These are phyloP conservation scores for Alopecurus myosuroides DNA, from an alignment of 176 grass and related monocot species.

Conservation along the genomic window DNA sequence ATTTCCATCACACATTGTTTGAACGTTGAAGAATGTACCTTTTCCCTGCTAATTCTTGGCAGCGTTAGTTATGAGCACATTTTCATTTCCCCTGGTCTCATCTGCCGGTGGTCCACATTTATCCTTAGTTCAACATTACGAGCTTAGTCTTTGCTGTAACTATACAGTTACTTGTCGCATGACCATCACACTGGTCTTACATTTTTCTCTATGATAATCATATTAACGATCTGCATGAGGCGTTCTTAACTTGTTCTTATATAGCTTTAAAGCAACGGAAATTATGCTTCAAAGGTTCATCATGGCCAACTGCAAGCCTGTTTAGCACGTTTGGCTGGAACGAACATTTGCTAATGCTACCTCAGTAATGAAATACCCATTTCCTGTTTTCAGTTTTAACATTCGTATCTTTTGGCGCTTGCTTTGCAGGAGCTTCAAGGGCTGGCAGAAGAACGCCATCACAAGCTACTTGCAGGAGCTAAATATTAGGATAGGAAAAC, in stretches of 20 bases:
- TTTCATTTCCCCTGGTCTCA: not conserved
- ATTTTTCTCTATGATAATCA: not conserved
- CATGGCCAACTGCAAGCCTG: not conserved
- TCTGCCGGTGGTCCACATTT: not conserved
- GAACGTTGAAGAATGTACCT: not conserved
- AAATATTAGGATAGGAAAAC: slow-evolving; percentile 77
- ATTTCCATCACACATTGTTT: not conserved
- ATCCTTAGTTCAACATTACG: not conserved
- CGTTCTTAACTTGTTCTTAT: not conserved
- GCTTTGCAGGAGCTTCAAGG: slow-evolving; percentile 84
- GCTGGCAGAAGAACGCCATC: slow-evolving; percentile 91
- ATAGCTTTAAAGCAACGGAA: not conserved
- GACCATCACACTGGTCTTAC: not conserved
- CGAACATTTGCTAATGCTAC: not conserved
- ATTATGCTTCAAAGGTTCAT: not conserved
- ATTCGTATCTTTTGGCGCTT: not conserved
- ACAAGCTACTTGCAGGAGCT: slow-evolving; percentile 65
- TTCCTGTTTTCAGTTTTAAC: not conserved
- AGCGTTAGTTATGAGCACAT: not conserved
- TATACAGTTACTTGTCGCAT: not conserved
- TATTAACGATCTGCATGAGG: not conserved
- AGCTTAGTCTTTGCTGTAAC: not conserved
- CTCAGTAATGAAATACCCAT: not conserved
- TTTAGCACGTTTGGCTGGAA: not conserved
- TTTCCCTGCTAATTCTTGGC: not conserved